These are phyloP conservation scores for Linnemannia elongata DNA, from an alignment of 192 early-diverging fungal species.

Conservation along the genomic window DNA sequence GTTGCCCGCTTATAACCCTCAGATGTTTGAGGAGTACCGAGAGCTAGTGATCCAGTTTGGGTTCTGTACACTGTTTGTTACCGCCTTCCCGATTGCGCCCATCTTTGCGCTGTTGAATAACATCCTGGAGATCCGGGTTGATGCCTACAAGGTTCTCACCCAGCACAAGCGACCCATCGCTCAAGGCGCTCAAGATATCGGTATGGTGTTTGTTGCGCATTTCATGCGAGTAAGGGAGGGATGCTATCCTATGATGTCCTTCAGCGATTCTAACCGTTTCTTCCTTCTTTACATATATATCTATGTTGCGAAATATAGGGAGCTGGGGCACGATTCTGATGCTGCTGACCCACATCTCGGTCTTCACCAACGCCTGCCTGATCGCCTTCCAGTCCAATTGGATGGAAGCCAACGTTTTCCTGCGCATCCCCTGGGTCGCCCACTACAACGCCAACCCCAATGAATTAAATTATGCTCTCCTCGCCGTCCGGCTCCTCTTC, in stretches of 20 bases:
- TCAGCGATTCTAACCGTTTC: neutral
- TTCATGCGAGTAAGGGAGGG: neutral
- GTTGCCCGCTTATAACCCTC: conserved; percentile 49
- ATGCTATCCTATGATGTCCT: neutral
- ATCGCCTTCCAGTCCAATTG: conserved; percentile 60
- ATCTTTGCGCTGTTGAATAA: conserved; percentile 75
- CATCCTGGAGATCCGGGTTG: conserved; percentile 71
- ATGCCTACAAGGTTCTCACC: conserved; percentile 59
- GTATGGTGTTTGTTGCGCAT: conserved; percentile 8
- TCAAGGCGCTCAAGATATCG: conserved; percentile 56
- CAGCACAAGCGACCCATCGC: conserved; percentile 49
- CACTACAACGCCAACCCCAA: too few relatives aligned
- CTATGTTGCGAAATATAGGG: conserved; percentile 23
- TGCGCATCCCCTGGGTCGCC: conserved; percentile 5
- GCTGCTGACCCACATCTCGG: conserved; percentile 53
- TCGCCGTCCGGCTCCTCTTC: conserved; percentile 49
- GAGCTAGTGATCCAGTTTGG: conserved; percentile 77
- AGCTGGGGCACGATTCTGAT: conserved; percentile 57
- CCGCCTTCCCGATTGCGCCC: conserved; percentile 78
- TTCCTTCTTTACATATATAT: neutral
- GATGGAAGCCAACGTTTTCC: conserved; percentile 40
- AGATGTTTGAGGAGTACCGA: conserved; percentile 57
- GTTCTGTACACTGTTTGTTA: conserved; percentile 75
- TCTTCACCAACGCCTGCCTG: conserved; percentile 56
- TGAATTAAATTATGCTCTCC: conserved; percentile 5